These are phyloP conservation scores for Globisporangium okanoganense DNA, from an alignment of 352 stramenopile species.

Conservation along the genomic window DNA sequence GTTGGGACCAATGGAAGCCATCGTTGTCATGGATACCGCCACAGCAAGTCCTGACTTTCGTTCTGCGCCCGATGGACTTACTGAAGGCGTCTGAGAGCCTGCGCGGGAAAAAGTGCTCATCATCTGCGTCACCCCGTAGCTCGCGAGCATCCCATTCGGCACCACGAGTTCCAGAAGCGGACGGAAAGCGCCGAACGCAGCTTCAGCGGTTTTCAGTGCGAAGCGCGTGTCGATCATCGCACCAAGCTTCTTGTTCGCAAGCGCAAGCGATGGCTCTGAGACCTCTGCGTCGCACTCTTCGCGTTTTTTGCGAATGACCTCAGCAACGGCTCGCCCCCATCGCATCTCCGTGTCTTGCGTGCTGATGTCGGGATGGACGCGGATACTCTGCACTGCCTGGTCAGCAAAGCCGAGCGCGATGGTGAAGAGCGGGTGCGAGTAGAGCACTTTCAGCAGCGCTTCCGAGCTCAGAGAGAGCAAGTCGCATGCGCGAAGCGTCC, in stretches of 20 bases:
- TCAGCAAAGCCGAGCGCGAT: constrained; percentile 41
- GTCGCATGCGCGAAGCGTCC: constrained; percentile 50
- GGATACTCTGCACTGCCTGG: constrained; percentile 20
- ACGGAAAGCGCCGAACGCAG: constrained; percentile 33
- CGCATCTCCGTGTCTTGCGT: constrained; percentile 29
- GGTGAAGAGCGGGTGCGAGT: constrained; percentile 33
- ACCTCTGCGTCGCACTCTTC: constrained; percentile 9
- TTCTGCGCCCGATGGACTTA: neutral
- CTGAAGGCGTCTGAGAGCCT: neutral
- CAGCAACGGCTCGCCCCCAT: constrained; percentile 35
- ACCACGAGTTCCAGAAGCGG: constrained; percentile 50
- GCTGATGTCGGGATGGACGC: constrained; percentile 10
- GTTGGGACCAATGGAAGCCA: neutral
- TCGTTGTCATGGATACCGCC: neutral
- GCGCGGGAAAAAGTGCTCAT: neutral
- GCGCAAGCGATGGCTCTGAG: neutral
- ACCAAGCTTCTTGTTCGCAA: constrained; percentile 22
- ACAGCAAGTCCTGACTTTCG: neutral
- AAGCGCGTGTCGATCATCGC: constrained; percentile 26
- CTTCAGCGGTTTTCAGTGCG: constrained; percentile 23
- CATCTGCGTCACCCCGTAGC: constrained; percentile 3
- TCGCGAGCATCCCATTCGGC: constrained; percentile 40
- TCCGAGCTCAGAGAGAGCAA: constrained; percentile 47
- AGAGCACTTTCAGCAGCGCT: constrained; percentile 36
- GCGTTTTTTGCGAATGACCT: constrained; percentile 31